phyloP scores from a whole-genome alignment of 768 basidiomycete genomes.

The Russula griseocarnosa region DNA sequence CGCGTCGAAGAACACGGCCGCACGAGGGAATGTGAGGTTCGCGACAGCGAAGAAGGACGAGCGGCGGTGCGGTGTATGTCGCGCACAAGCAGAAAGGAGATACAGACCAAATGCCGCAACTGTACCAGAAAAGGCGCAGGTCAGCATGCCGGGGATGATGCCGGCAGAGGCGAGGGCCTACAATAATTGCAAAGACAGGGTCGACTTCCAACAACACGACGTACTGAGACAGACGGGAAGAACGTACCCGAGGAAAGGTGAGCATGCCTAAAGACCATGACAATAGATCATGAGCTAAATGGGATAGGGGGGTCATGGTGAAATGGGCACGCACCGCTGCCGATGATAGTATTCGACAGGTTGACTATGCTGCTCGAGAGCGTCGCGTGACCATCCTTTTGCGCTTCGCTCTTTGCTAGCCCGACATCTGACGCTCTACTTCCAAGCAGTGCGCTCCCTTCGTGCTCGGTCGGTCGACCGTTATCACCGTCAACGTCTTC shows the following conservation, averaged over 20 bases:
- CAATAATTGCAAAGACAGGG: neutral
- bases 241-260: slow-evolving; percentile 73
- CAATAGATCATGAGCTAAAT: neutral
- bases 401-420: slow-evolving; percentile 29
- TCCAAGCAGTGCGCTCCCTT: slow-evolving; percentile 60
- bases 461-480: slow-evolving; percentile 40
- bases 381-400: slow-evolving; percentile 62
- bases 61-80: slow-evolving; percentile 63
- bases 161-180: slow-evolving; percentile 91
- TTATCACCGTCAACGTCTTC: slow-evolving; percentile 28
- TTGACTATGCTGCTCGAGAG: slow-evolving; percentile 71
- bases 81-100: slow-evolving; percentile 80
- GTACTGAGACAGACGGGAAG: neutral
- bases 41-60: slow-evolving; percentile 82
- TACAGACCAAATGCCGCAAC: slow-evolving; percentile 85
- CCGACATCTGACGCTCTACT: slow-evolving; percentile 35
- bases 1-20: slow-evolving; percentile 84
- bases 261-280: slow-evolving; percentile 63
- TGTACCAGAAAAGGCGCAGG: slow-evolving; percentile 75
- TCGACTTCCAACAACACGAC: neutral
- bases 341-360: slow-evolving; percentile 86
- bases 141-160: slow-evolving; percentile 83
- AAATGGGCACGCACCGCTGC: slow-evolving; percentile 60
- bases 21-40: slow-evolving; percentile 83
- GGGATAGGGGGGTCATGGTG: neutral